These are phyloP conservation scores for Agroathelia rolfsii DNA, from an alignment of 1,284 basidiomycete genomes.

Conservation along the genomic window DNA sequence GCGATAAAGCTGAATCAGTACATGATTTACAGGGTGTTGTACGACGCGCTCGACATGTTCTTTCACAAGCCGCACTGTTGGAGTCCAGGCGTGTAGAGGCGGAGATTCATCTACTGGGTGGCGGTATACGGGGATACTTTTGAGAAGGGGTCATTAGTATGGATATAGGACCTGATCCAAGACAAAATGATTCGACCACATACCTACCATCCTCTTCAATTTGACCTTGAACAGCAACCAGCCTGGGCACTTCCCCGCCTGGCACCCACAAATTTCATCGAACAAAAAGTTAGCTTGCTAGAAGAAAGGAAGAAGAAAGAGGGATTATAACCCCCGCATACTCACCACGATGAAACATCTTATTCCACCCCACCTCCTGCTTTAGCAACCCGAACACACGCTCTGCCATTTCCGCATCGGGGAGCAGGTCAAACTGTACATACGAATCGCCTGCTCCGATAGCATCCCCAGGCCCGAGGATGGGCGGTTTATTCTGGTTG, in stretches of 20 bases:
- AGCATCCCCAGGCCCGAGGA: conserved; percentile 26
- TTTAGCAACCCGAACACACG: conserved; percentile 45
- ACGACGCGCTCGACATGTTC: conserved; percentile 44
- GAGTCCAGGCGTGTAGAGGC: conserved; percentile 50
- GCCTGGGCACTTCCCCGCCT: conserved; percentile 69
- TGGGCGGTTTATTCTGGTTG: too few relatives aligned
- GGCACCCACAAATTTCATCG: conserved; percentile 1
- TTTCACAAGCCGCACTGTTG: conserved; percentile 54
- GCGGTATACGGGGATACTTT: conserved; percentile 64
- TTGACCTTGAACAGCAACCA: conserved; percentile 63
- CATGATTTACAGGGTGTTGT: conserved; percentile 62
- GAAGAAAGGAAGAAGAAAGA: neutral
- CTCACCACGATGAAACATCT: conserved; percentile 62
- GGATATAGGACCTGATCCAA: conserved; percentile 3
- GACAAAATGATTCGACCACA: conserved; percentile 8
- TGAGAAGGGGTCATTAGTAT: conserved; percentile 1
- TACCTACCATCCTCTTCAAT: conserved; percentile 54
- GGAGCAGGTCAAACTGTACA: conserved; percentile 44
- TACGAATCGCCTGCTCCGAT: conserved; percentile 59
- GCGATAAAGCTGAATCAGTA: conserved; percentile 69
- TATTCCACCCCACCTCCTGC: conserved; percentile 58
- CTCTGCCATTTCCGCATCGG: conserved; percentile 38
- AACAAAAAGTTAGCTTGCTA: conserved; percentile 3
- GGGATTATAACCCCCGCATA: conserved; percentile 3
- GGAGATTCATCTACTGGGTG: conserved; percentile 71